Evolutionary conservation across 2,329 filamentous ascomycete genomes (phyloP).

Genomic region (Aspergillus aculeatinus): DNA sequence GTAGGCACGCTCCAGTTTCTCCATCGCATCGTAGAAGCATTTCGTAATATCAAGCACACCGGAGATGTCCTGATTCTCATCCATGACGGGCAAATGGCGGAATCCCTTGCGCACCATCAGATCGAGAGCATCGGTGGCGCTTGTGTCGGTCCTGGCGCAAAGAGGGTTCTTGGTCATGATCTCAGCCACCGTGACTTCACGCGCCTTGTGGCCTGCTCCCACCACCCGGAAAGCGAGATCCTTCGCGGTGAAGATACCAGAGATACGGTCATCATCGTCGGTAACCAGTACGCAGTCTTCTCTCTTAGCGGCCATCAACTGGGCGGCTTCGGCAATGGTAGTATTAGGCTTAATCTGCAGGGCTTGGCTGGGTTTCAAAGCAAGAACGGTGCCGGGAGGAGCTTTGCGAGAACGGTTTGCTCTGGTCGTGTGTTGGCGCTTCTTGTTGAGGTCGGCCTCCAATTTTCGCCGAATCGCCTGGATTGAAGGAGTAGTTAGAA

Average conservation of each 20-base stretch:
- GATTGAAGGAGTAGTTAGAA: constrained; percentile 11
- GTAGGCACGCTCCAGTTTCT: constrained; percentile 97
- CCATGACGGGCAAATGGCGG: constrained; percentile 96
- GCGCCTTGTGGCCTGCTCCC: constrained; percentile 82
- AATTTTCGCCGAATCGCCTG: constrained; percentile 96
- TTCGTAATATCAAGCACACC: constrained; percentile 98
- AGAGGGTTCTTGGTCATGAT: constrained; percentile 99
- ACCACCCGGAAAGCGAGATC: constrained; percentile 97
- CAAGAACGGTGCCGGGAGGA: constrained; percentile 91
- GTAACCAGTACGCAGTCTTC: constrained; percentile 98
- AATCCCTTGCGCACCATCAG: constrained; percentile 99
- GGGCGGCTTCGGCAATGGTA: constrained; percentile 91
- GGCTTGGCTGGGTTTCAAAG: constrained; percentile 90
- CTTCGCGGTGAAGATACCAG: constrained; percentile 98
- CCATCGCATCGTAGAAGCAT: constrained; percentile 99
- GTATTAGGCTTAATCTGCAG: constrained; percentile 96
- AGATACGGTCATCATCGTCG: constrained; percentile 95
- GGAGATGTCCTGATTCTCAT: constrained; percentile 98
- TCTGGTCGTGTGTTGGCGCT: constrained; percentile 77
- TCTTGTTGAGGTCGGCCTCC: constrained; percentile 96
- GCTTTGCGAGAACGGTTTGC: constrained; percentile 87
- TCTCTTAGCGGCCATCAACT: constrained; percentile 97
- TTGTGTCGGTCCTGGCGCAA: constrained; percentile 95
- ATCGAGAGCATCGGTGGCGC: constrained; percentile 93
- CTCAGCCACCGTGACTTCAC: constrained; percentile 87